A percentile compares a stretch with the other conserved stretches of the same genome.
These are phyloP conservation scores for Tremella mesenterica DNA, from an alignment of 768 basidiomycete species.

Conservation along the genomic window DNA sequence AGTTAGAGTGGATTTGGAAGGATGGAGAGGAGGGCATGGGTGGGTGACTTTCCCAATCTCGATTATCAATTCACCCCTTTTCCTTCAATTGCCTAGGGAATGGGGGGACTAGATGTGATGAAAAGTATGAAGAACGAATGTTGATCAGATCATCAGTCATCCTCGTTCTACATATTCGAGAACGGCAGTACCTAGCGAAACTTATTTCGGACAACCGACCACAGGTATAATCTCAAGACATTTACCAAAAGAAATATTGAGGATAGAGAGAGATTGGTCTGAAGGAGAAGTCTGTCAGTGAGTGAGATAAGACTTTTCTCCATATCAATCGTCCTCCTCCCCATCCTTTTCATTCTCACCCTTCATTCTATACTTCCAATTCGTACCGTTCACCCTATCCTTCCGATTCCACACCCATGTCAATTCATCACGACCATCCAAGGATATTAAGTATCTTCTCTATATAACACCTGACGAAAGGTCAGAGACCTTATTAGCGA, in stretches of 20 bases:
- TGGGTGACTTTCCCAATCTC: constrained; percentile 7
- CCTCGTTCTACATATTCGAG: constrained; percentile 35
- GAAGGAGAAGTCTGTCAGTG: constrained; percentile 78
- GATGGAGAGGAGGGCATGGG: constrained; percentile 35
- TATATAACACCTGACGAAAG: too few species aligned
- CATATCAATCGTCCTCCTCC: neutral
- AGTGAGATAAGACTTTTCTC: constrained; percentile 9
- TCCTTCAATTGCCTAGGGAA: neutral
- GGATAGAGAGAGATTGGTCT: constrained; percentile 85
- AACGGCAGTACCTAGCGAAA: constrained; percentile 24
- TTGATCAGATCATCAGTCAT: constrained; percentile 5
- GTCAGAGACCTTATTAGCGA: neutral
- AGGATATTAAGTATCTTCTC: too few species aligned
- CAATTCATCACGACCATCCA: too few species aligned
- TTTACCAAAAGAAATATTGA: constrained; percentile 81
- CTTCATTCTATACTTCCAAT: neutral
- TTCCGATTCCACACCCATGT: neutral
- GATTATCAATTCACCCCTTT: neutral
- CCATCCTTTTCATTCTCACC: neutral
- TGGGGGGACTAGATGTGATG: neutral
- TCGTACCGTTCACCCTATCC: neutral
- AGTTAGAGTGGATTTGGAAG: constrained; percentile 20
- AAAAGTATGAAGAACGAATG: neutral
- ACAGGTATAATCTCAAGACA: constrained; percentile 79
- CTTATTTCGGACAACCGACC: constrained; percentile 62